Conservation (phyloP, 768 basidiomycete genomes). For the Boletus vinaceobasis region DNA sequence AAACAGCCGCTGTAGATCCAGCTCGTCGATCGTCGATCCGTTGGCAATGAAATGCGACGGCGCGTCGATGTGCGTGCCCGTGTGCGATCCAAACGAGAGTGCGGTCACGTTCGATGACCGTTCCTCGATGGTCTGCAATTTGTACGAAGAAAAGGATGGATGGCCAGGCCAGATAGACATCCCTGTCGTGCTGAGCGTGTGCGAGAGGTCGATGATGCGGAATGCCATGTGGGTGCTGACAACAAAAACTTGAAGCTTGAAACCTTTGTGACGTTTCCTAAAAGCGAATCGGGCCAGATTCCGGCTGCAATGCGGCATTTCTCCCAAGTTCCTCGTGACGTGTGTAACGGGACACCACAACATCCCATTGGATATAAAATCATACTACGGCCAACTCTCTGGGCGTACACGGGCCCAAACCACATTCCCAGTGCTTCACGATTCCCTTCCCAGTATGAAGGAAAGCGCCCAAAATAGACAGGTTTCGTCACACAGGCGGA, state of each 20-base stretch:
- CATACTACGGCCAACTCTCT: too few species aligned
- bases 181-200: slow-evolving; percentile 15
- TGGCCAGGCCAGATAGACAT: slow-evolving; percentile 27
- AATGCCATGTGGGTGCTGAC: slow-evolving; percentile 4
- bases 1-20: slow-evolving; percentile 50
- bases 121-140: slow-evolving; percentile 2
- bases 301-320: too few species aligned
- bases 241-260: not conserved
- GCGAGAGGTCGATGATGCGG: slow-evolving; percentile 23
- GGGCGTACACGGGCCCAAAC: too few species aligned
- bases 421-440: too few species aligned
- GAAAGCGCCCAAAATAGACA: not conserved
- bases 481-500: not conserved
- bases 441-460: not conserved
- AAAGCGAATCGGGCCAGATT: too few species aligned
- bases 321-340: too few species aligned
- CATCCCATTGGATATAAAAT: too few species aligned
- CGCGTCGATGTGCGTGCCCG: slow-evolving; percentile 76
- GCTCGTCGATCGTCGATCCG: slow-evolving; percentile 51
- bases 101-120: slow-evolving; percentile 16
- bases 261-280: too few species aligned
- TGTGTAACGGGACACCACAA: too few species aligned
- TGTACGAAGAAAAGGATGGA: slow-evolving; percentile 14
- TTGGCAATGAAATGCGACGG: slow-evolving; percentile 63
- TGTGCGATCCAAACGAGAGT: slow-evolving; percentile 61